These are phyloP conservation scores for Lodderomyces margitis DNA, from an alignment of 1,139 yeast genomes.

Conservation along the genomic window DNA sequence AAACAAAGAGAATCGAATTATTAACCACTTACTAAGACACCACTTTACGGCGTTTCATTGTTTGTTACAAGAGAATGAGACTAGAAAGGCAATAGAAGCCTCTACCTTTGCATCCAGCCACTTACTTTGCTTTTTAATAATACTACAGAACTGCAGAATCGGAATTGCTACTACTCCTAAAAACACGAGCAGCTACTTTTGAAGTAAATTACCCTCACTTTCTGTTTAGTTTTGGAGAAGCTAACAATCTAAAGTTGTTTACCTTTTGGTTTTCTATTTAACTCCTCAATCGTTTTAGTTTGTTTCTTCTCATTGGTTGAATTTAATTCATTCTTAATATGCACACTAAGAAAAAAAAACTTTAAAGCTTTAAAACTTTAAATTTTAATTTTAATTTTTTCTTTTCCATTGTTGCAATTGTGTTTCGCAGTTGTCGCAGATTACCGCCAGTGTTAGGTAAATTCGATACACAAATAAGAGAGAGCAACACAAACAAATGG, in stretches of 20 bases:
- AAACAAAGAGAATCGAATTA: neutral
- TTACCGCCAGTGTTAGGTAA: neutral
- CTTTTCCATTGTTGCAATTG: no score
- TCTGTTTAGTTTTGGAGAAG: no score
- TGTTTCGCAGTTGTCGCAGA: neutral
- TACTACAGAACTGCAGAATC: no score
- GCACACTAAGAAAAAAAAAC: neutral
- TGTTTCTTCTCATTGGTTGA: neutral
- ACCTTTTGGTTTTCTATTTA: no score
- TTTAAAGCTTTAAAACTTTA: neutral
- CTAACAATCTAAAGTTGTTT: no score
- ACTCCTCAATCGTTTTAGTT: no score
- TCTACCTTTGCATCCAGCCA: neutral
- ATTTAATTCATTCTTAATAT: neutral
- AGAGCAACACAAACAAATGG: no score
- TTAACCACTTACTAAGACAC: neutral
- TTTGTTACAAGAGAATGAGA: neutral
- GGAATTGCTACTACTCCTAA: no score
- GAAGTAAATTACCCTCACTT: no score
- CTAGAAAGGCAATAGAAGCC: neutral
- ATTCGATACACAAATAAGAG: no score
- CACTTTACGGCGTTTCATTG: neutral
- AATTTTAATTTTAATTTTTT: neutral
- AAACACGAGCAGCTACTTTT: no score
- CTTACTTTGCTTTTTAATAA: neutral